Conservation (phyloP, 371 early-diverging fungal genomes). For the Smittium mucronatum region DNA sequence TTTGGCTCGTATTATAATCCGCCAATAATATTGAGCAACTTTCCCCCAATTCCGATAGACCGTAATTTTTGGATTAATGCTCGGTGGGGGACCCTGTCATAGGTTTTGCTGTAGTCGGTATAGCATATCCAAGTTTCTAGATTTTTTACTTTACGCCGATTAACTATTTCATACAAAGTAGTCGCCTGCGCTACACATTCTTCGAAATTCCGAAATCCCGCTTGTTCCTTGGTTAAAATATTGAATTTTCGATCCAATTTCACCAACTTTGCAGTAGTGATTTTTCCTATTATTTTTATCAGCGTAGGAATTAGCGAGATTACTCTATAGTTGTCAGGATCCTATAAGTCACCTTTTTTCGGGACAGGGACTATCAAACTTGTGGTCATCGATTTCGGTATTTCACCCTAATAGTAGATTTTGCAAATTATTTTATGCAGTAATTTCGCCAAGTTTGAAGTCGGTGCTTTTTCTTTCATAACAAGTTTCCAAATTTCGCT, state of each 20-base stretch:
- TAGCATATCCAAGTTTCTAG: slow-evolving; percentile 4
- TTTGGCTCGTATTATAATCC: slow-evolving; percentile 5
- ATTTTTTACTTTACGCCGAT: neutral
- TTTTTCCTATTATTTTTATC: neutral
- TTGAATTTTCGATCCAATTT: neutral
- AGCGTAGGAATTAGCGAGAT: slow-evolving; percentile 2
- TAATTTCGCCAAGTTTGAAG: neutral
- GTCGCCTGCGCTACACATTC: slow-evolving; percentile 6
- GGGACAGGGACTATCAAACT: slow-evolving; percentile 4
- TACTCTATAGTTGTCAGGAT: slow-evolving; percentile 6
- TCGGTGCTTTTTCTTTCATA: neutral
- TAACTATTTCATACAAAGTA: slow-evolving; percentile 3
- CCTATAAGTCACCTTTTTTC: slow-evolving; percentile 1
- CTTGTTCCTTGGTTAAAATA: slow-evolving; percentile 1
- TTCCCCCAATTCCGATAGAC: neutral
- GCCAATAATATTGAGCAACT: neutral
- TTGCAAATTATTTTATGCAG: neutral
- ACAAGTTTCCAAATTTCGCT: slow-evolving; percentile 5
- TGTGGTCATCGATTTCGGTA: neutral
- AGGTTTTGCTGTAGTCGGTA: slow-evolving; percentile 4
- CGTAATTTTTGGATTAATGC: neutral
- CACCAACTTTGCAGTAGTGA: neutral
- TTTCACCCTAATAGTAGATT: neutral
- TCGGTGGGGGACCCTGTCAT: neutral
- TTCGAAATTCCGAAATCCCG: slow-evolving; percentile 6